These are phyloP conservation scores for Takashimella tepidaria DNA, from an alignment of 1,284 basidiomycete genomes.

Conservation along the genomic window DNA sequence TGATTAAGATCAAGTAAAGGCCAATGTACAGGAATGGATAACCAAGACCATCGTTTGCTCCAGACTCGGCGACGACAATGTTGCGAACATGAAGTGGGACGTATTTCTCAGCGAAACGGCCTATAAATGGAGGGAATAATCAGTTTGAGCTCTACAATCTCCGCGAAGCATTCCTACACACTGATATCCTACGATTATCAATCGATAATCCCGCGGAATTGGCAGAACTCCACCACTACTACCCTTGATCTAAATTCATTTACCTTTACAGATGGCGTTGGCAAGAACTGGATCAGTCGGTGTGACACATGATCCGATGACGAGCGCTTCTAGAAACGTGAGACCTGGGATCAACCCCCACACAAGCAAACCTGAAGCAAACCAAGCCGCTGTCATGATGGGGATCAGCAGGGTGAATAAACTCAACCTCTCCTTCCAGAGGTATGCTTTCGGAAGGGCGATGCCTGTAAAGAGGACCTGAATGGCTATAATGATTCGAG, in stretches of 20 bases:
- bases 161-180: too few species aligned
- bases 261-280: conserved; percentile 53
- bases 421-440: conserved; percentile 78
- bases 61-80: conserved; percentile 45
- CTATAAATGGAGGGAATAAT: too few species aligned
- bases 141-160: too few species aligned
- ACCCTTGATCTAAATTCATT: too few species aligned
- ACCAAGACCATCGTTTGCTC: conserved; percentile 69
- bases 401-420: conserved; percentile 76
- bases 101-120: conserved; percentile 42
- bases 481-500: conserved; percentile 86
- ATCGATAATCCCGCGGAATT: too few species aligned
- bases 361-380: conserved; percentile 72
- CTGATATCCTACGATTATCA: too few species aligned
- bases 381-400: conserved; percentile 79
- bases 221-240: too few species aligned
- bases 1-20: conserved; percentile 73
- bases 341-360: conserved; percentile 82
- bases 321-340: conserved; percentile 77
- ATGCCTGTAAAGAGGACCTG: conserved; percentile 97
- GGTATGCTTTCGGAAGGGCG: conserved; percentile 79
- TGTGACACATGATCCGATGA: conserved; percentile 86
- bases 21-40: conserved; percentile 92
- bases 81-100: conserved; percentile 45
- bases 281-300: conserved; percentile 94